These are phyloP conservation scores for Plantago rigida DNA, from an alignment of 305 asterid species.

Conservation along the genomic window DNA sequence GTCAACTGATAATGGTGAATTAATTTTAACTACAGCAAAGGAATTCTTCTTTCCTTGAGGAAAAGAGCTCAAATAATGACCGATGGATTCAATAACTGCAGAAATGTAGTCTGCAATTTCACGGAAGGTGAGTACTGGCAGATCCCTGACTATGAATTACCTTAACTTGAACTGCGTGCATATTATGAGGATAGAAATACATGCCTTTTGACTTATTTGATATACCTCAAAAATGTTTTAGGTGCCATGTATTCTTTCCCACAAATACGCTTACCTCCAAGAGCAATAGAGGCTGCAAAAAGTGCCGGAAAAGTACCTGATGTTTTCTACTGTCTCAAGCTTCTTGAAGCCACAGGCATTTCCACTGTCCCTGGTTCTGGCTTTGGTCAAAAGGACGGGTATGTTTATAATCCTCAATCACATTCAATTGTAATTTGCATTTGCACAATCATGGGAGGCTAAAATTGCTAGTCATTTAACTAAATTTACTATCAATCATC, in stretches of 20 bases:
- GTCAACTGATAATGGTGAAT: background rate
- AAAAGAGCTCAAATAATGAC: slow-evolving; percentile 93
- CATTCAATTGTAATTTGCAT: background rate
- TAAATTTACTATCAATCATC: no score
- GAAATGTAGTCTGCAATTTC: slow-evolving; percentile 89
- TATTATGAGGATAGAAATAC: no score
- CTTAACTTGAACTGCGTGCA: no score
- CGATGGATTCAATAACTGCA: slow-evolving; percentile 93
- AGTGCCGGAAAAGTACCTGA: slow-evolving; percentile 80
- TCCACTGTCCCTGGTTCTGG: slow-evolving; percentile 99
- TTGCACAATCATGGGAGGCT: background rate
- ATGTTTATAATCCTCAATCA: slow-evolving; percentile 18
- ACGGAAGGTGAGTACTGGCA: slow-evolving; percentile 61
- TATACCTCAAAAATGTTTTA: slow-evolving; percentile 26
- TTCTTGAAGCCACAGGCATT: slow-evolving; percentile 93
- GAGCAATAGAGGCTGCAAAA: slow-evolving; percentile 81
- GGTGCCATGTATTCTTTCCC: slow-evolving; percentile 99
- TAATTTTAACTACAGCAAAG: slow-evolving; percentile 53
- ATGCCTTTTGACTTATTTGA: no score
- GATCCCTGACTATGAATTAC: no score
- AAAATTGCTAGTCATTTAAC: no score
- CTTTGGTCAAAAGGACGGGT: slow-evolving; percentile 98
- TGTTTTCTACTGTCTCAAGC: slow-evolving; percentile 88
- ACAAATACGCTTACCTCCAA: slow-evolving; percentile 87
- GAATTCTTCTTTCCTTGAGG: slow-evolving; percentile 80